Conservation (phyloP, 164 flowering plant species). For the Nelumbo lutea region DNA sequence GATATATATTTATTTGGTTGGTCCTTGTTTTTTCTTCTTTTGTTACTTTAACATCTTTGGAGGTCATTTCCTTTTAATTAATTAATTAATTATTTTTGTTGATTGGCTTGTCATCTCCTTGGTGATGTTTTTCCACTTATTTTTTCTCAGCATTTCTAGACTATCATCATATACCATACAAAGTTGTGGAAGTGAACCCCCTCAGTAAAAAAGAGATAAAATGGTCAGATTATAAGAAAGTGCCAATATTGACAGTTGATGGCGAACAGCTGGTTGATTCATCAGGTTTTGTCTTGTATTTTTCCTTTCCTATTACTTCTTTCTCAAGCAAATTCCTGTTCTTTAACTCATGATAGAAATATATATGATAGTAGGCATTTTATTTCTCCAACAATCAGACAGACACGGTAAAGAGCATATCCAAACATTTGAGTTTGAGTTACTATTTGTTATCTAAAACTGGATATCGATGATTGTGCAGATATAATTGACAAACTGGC, state of each 20-base stretch:
- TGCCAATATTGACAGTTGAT: slow-evolving; percentile 79
- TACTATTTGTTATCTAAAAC: not conserved
- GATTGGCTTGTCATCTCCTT: not conserved
- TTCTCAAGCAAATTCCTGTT: not conserved
- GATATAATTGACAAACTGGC: slow-evolving; percentile 62
- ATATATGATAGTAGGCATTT: not conserved
- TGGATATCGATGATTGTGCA: slow-evolving; percentile 21
- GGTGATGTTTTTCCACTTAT: not conserved
- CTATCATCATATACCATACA: slow-evolving; percentile 78
- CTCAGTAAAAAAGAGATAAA: slow-evolving; percentile 88
- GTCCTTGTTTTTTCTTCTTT: no score
- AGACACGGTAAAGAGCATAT: not conserved
- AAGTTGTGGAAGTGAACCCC: slow-evolving; percentile 93
- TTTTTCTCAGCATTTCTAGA: slow-evolving; percentile 69
- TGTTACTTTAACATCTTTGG: no score
- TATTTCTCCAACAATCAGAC: not conserved
- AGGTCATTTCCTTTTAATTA: no score
- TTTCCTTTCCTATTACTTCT: not conserved
- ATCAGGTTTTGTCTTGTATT: slow-evolving; percentile 49
- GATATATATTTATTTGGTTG: no score
- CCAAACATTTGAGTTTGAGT: not conserved
- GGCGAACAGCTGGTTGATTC: slow-evolving; percentile 82
- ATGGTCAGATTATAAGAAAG: slow-evolving; percentile 96
- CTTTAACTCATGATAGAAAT: not conserved
- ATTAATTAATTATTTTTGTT: no score